Conservation (phyloP, 2,329 filamentous ascomycete species). For the Phialemoniopsis sp. region DNA sequence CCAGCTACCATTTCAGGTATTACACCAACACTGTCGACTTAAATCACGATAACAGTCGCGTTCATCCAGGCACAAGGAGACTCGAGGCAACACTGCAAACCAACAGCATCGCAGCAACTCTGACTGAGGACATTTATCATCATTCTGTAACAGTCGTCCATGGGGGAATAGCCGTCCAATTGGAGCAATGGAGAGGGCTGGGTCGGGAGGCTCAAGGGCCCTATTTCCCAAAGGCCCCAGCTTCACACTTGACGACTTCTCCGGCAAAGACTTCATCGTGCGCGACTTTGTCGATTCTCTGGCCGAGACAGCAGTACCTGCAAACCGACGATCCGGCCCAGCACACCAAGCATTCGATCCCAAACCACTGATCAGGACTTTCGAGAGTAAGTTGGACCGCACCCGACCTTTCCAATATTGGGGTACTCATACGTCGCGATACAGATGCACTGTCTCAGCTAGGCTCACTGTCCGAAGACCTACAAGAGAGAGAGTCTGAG, state of each 20-base stretch:
- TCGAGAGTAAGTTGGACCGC: conserved; percentile 59
- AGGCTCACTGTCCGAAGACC: conserved; percentile 70
- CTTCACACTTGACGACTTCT: conserved; percentile 86
- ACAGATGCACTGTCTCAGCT: conserved; percentile 64
- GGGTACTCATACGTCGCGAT: conserved; percentile 15
- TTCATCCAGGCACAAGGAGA: too few species aligned
- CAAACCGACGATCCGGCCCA: conserved; percentile 72
- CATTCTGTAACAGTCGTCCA: not conserved
- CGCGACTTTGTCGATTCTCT: conserved; percentile 95
- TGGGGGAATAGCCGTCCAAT: not conserved
- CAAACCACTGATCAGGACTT: conserved; percentile 92
- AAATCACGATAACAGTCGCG: too few species aligned
- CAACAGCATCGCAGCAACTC: too few species aligned
- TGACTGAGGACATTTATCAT: too few species aligned
- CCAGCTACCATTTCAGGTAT: too few species aligned
- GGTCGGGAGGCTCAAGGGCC: conserved; percentile 49
- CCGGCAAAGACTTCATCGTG: conserved; percentile 91
- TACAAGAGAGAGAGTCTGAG: conserved; percentile 88
- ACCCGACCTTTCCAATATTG: conserved; percentile 1
- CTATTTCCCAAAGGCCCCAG: conserved; percentile 75
- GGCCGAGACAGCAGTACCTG: conserved; percentile 78
- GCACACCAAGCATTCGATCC: conserved; percentile 74
- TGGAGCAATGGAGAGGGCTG: conserved; percentile 33
- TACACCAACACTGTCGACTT: too few species aligned
- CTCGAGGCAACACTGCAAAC: too few species aligned